Evolutionary conservation across 2,329 filamentous ascomycete species (phyloP).

Genomic region (Trichoderma koningii): DNA sequence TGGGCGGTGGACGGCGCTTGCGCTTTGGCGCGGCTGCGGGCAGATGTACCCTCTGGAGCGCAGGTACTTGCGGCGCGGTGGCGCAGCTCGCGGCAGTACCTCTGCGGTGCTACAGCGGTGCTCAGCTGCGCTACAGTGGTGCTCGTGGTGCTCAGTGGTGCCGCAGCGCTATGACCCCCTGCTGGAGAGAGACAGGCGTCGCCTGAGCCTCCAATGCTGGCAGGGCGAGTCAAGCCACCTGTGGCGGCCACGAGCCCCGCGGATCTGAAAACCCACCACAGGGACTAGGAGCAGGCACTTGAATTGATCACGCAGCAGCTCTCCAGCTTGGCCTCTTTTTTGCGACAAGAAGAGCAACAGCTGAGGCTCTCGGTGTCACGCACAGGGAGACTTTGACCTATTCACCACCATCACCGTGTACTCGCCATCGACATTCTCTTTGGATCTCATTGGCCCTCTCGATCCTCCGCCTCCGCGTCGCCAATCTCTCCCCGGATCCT

Average conservation of each 20-base stretch:
- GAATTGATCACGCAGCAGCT: conserved; percentile 14
- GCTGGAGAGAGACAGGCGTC: neutral
- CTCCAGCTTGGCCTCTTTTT: conserved; percentile 8
- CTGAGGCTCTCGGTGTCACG: neutral
- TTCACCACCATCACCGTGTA: neutral
- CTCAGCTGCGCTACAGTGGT: neutral
- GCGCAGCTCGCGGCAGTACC: conserved; percentile 4
- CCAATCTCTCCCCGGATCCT: neutral
- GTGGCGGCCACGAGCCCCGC: conserved; percentile 25
- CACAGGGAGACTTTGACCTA: neutral
- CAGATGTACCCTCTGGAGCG: conserved; percentile 16
- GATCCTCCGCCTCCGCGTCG: neutral
- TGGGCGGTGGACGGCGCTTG: conserved; percentile 22
- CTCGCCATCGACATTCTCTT: no score
- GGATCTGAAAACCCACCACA: conserved; percentile 24
- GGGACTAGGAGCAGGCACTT: no score
- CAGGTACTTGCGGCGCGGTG: neutral
- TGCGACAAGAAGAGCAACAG: neutral
- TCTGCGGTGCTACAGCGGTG: neutral
- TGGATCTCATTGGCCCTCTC: neutral
- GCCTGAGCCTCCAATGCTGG: neutral
- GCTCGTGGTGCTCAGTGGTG: neutral
- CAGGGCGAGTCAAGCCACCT: conserved; percentile 15
- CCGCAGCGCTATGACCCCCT: neutral
- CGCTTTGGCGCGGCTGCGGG: neutral